phyloP scores from a whole-genome alignment of 192 early-diverging fungal genomes.

The Coemansia sp. region DNA sequence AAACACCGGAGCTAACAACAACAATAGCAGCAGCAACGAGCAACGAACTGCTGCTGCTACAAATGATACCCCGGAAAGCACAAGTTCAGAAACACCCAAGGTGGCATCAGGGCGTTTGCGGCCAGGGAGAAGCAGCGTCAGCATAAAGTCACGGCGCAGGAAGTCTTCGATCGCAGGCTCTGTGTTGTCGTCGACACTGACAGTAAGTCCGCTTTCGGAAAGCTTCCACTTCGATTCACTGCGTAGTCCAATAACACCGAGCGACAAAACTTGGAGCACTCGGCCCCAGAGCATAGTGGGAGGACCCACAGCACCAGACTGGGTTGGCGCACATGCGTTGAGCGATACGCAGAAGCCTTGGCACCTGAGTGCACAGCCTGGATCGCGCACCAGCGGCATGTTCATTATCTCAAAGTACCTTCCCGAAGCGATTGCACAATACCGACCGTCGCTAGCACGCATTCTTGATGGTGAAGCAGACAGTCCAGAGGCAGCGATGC shows the following conservation, averaged over 20 bases:
- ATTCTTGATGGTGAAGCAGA: slow-evolving; percentile 25
- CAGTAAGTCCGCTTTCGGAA: slow-evolving; percentile 10
- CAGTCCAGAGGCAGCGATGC: neutral
- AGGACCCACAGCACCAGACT: neutral
- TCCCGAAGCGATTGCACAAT: slow-evolving; percentile 41
- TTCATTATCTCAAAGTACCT: slow-evolving; percentile 47
- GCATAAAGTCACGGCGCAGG: slow-evolving; percentile 26
- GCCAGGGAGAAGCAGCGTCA: slow-evolving; percentile 6
- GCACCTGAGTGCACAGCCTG: slow-evolving; percentile 1
- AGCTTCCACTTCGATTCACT: neutral
- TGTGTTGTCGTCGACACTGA: slow-evolving; percentile 32
- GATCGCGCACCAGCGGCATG: slow-evolving; percentile 18
- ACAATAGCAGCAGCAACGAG: neutral
- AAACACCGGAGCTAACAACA: neutral
- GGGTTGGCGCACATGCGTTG: slow-evolving; percentile 9
- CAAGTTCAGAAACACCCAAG: neutral
- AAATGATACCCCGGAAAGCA: neutral
- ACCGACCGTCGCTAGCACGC: slow-evolving; percentile 32
- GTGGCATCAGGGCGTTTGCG: neutral
- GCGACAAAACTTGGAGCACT: neutral
- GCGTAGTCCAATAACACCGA: slow-evolving; percentile 14
- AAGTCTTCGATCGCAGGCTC: slow-evolving; percentile 46
- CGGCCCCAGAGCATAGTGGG: neutral
- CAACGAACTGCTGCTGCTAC: neutral
- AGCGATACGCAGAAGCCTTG: slow-evolving; percentile 12